Conservation (phyloP, 2,329 filamentous ascomycete species). For the Ophiostoma himal-ulmi region DNA sequence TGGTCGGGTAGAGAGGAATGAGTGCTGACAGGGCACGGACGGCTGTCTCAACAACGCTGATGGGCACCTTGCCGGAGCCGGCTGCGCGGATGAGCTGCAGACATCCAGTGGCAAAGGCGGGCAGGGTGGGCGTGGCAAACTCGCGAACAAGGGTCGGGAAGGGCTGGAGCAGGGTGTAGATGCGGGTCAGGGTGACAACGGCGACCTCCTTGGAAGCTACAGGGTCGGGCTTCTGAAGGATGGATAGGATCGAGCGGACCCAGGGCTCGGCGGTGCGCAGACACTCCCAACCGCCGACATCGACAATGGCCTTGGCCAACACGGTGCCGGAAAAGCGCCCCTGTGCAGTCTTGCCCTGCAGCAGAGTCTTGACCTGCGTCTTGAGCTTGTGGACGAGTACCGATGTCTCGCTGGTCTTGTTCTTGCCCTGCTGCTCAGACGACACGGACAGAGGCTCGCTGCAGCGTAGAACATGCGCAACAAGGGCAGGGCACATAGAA, state of each 20-base stretch:
- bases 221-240: constrained; percentile 77
- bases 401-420: constrained; percentile 53
- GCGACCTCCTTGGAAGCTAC: constrained; percentile 68
- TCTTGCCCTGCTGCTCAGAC: constrained; percentile 49
- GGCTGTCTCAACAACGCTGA: constrained; percentile 57
- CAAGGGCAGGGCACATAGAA: constrained; percentile 63
- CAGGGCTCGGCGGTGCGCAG: constrained; percentile 67
- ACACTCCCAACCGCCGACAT: constrained; percentile 78
- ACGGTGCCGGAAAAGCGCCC: constrained; percentile 73
- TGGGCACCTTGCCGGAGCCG: constrained; percentile 38
- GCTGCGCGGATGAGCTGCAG: constrained; percentile 56
- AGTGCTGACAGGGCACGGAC: constrained; percentile 66
- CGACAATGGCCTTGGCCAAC: constrained; percentile 72
- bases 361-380: constrained; percentile 67
- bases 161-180: constrained; percentile 75
- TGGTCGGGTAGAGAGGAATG: constrained; percentile 74
- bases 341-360: constrained; percentile 69
- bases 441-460: constrained; percentile 55
- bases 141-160: constrained; percentile 80
- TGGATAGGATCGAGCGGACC: constrained; percentile 67
- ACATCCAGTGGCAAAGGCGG: constrained; percentile 66
- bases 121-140: constrained; percentile 76
- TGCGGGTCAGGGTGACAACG: constrained; percentile 70
- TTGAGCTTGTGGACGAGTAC: constrained; percentile 77
- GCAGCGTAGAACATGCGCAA: constrained; percentile 53